Evolutionary conservation across 768 basidiomycete genomes (phyloP).

Genomic region (Trametes punicea): DNA sequence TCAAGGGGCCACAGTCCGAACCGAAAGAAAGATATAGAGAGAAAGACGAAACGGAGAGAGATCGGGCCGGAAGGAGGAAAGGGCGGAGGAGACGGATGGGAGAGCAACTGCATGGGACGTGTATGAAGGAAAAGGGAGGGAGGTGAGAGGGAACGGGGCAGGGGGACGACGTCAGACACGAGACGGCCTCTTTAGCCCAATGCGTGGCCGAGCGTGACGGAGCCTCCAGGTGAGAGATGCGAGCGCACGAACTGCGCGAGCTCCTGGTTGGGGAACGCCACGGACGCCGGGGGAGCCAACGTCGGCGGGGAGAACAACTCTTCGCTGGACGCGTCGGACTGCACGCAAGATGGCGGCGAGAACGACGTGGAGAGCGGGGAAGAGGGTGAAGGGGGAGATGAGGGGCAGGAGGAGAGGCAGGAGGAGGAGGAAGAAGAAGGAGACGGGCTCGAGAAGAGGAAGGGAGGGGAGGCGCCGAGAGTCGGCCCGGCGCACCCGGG

Average conservation of each 20-base stretch:
- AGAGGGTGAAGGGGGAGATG: not conserved
- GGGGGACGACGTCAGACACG: no score
- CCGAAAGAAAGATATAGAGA: no score
- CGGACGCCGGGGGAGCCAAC: not conserved
- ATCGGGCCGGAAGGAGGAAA: no score
- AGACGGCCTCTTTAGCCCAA: slow-evolving; percentile 6
- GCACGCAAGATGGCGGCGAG: no score
- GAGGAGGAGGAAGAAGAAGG: not conserved
- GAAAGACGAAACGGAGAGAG: no score
- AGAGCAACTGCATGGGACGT: no score
- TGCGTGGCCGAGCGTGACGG: slow-evolving; percentile 20
- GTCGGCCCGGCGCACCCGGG: slow-evolving; percentile 13
- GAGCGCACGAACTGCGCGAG: slow-evolving; percentile 15
- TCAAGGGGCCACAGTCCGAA: no score
- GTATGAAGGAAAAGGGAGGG: no score
- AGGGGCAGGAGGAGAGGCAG: not conserved
- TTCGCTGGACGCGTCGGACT: no score
- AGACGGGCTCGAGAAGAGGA: not conserved
- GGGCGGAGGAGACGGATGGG: no score
- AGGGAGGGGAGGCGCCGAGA: not conserved
- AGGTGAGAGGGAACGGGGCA: not conserved
- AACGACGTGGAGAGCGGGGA: not conserved
- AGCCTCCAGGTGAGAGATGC: slow-evolving; percentile 9
- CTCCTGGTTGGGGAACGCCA: slow-evolving; percentile 12
- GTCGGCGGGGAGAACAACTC: not conserved